Evolutionary conservation across 2,329 filamentous ascomycete species (phyloP).

Genomic region (Pseudopyrenochaeta lycopersici): DNA sequence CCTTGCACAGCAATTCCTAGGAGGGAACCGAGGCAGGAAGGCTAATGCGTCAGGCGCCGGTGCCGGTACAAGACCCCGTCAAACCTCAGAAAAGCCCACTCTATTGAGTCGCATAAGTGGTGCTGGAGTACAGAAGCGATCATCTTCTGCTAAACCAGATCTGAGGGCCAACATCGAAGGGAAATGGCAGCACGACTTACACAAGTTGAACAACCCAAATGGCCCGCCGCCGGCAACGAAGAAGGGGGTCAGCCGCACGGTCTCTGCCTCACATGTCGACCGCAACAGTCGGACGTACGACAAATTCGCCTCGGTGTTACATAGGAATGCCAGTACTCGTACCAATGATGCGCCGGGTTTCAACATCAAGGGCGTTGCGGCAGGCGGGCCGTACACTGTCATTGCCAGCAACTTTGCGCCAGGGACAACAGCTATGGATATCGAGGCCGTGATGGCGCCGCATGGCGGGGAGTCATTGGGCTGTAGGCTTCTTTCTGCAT

Average conservation of each 20-base stretch:
- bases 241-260: conserved; percentile 44
- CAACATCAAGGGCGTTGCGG: conserved; percentile 71
- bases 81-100: conserved; percentile 58
- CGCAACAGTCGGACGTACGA: conserved; percentile 54
- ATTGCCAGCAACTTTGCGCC: conserved; percentile 84
- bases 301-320: conserved; percentile 50
- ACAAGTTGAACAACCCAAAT: conserved; percentile 57
- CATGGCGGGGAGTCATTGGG: conserved; percentile 71
- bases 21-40: conserved; percentile 62
- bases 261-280: conserved; percentile 51
- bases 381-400: conserved; percentile 75
- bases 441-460: conserved; percentile 81
- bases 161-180: conserved; percentile 66
- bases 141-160: conserved; percentile 50
- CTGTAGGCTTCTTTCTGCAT: conserved; percentile 73
- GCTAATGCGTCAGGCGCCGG: conserved; percentile 63
- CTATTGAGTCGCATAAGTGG: conserved; percentile 79
- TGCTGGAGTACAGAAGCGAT: conserved; percentile 72
- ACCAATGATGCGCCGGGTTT: conserved; percentile 58
- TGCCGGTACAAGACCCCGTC: conserved; percentile 54
- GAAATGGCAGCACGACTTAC: conserved; percentile 77
- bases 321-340: conserved; percentile 35
- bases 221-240: conserved; percentile 44
- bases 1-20: conserved; percentile 77
- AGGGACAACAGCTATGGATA: conserved; percentile 82